Conservation (phyloP, 106 monocot genomes). For the Dioscorea zingiberensis region DNA sequence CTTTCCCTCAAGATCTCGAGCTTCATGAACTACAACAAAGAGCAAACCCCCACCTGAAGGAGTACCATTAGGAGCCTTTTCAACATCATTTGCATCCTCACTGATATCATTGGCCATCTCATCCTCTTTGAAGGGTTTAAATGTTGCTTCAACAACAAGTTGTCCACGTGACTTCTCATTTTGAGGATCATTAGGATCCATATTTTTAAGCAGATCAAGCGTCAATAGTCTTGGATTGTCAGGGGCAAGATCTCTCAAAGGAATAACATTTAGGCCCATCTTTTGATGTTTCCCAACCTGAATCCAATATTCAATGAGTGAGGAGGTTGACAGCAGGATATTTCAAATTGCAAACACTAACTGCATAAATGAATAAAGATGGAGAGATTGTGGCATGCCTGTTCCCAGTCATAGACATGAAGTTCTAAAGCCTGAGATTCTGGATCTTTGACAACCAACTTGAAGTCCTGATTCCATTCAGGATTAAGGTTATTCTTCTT, state of each 20-base stretch:
- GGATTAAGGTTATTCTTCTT: conserved; percentile 83
- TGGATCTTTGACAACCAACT: conserved; percentile 70
- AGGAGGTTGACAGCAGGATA: too few relatives aligned
- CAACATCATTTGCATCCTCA: conserved; percentile 25
- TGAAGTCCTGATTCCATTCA: conserved; percentile 93
- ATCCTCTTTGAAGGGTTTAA: conserved; percentile 84
- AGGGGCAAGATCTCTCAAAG: conserved; percentile 59
- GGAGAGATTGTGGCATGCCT: conserved; percentile 33
- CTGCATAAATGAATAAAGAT: background rate
- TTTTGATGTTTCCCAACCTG: conserved; percentile 81
- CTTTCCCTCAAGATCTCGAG: conserved; percentile 81
- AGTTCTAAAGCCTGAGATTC: conserved; percentile 71
- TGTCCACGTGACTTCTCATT: conserved; percentile 55
- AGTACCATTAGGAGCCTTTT: conserved; percentile 67
- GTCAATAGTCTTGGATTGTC: conserved; percentile 59
- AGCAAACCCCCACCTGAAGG: conserved; percentile 80
- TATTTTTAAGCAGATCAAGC: conserved; percentile 64
- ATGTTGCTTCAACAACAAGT: conserved; percentile 56
- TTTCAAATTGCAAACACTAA: background rate
- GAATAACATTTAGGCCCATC: conserved; percentile 76
- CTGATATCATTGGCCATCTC: conserved; percentile 17
- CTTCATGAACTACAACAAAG: conserved; percentile 72
- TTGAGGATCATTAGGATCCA: conserved; percentile 48
- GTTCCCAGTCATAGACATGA: conserved; percentile 70
- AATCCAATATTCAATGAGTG: background rate